Base-by-base conservation (phyloP, 805 yeast species). In the Saccharomycopsis guyanensis region DNA sequence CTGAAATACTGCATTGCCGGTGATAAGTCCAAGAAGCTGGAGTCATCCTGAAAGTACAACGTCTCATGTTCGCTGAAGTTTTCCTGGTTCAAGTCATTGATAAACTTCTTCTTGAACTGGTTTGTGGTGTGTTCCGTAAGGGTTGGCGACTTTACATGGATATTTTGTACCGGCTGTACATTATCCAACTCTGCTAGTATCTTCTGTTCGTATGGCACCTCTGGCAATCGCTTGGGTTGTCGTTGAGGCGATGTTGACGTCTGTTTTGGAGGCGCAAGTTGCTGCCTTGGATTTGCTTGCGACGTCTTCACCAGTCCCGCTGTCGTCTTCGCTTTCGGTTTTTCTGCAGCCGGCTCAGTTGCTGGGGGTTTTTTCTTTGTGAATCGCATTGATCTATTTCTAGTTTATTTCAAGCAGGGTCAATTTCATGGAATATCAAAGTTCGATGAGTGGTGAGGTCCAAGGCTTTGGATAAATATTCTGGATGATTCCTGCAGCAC, bases 171-270 rank as follows among this genome's bases (percentile, higher is more conserved):
- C 18, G 48, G 43, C 12, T 16, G 20, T 2, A 45, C 29, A 13
- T 29, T 37, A 5, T 44, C 50, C 13, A 42, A 15, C 31, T 41
- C 38, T 3, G 49, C 39, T 22, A 33, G 16, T 20, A 43, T 34
- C 18, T 13, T 16, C 46, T 45, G 46, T 15, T 34, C 47, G 5
- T 35, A 4, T 15, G 42, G 46, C 41, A 41, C 32, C 32, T 46
- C 35, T 7, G 49, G 49, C 4, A 40, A 18, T 32, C n/a, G 12
- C 22, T 29, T 40, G 25, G 23, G 40, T 6, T n/a, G 20, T 22
- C 23, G 29, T 13, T 10, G 4, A 16, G 41, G 16, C 12, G 13
- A 24, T 33, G 5, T 22, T n/a, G 4, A 3, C 13, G 20, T 42
- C 34, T 42, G n/a, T n/a, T n/a, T n/a, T n/a, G n/a, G n/a, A n/a